These are phyloP conservation scores for Cyberlindnera xishuangbannaensis DNA, from an alignment of 805 yeast genomes.

Conservation along the genomic window DNA sequence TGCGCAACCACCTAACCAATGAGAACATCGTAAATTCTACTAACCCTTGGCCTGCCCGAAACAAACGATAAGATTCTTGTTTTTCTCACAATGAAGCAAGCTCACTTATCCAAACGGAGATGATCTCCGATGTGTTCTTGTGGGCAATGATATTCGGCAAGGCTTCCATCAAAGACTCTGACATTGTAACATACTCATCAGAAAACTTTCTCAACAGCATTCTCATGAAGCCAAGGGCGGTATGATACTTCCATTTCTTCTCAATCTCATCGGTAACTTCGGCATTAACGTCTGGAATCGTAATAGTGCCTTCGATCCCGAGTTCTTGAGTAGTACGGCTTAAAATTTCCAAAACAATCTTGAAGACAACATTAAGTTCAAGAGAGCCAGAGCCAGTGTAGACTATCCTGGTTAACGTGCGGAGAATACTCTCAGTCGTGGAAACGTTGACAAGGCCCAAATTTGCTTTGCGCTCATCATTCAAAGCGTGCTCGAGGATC, in stretches of 20 bases:
- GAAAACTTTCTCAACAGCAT: constrained; percentile 39
- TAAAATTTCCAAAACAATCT: constrained; percentile 21
- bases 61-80: too few species aligned
- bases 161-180: constrained; percentile 29
- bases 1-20: too few species aligned
- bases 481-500: constrained; percentile 39
- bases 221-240: constrained; percentile 32
- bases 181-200: constrained; percentile 32
- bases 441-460: constrained; percentile 39
- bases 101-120: constrained; percentile 31
- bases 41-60: too few species aligned
- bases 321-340: constrained; percentile 19
- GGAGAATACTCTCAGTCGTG: constrained; percentile 38
- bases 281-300: constrained; percentile 22
- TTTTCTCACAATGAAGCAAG: constrained; percentile 13
- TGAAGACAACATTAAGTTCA: constrained; percentile 28
- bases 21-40: too few species aligned
- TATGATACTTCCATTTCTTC: constrained; percentile 36
- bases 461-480: constrained; percentile 27
- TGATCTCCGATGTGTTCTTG: constrained; percentile 24
- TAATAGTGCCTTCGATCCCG: constrained; percentile 18
- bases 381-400: constrained; percentile 17
- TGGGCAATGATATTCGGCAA: constrained; percentile 30
- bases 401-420: constrained; percentile 28
- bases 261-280: constrained; percentile 30